These are phyloP conservation scores for Craterostigma plantagineum DNA, from an alignment of 257 asterid genomes.

Conservation along the genomic window DNA sequence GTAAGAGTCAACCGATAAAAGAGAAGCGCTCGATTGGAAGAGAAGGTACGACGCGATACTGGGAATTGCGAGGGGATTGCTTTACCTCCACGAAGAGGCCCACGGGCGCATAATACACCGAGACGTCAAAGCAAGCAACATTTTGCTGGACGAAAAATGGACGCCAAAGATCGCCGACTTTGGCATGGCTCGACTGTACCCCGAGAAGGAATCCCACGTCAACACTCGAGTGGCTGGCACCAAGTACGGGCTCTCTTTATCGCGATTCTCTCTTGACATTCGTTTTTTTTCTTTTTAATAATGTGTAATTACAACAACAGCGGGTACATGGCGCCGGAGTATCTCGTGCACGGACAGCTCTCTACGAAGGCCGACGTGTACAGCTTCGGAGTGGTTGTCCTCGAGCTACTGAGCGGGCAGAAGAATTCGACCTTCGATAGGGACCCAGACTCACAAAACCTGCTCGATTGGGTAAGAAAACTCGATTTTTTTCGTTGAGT, in stretches of 20 bases:
- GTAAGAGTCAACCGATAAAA: slow-evolving; percentile 36
- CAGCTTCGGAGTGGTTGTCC: slow-evolving; percentile 83
- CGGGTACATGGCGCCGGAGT: slow-evolving; percentile 99
- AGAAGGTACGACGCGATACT: slow-evolving; percentile 43
- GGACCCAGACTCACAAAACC: slow-evolving; percentile 46
- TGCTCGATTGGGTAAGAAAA: slow-evolving; percentile 28
- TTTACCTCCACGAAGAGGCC: slow-evolving; percentile 58
- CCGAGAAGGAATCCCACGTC: slow-evolving; percentile 64
- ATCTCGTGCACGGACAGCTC: slow-evolving; percentile 63
- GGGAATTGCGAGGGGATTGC: slow-evolving; percentile 1
- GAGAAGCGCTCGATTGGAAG: slow-evolving; percentile 54
- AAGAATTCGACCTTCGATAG: slow-evolving; percentile 52
- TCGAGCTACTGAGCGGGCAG: slow-evolving; percentile 87
- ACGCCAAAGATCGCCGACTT: slow-evolving; percentile 37
- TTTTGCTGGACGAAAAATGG: slow-evolving; percentile 5
- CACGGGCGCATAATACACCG: slow-evolving; percentile 69
- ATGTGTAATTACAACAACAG: slow-evolving; percentile 34
- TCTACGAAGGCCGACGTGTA: slow-evolving; percentile 72
- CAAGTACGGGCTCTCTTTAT: slow-evolving; percentile 26
- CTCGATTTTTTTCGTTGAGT: too few relatives aligned
- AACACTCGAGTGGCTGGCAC: slow-evolving; percentile 62
- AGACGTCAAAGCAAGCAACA: slow-evolving; percentile 71
- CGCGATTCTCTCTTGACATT: too few relatives aligned
- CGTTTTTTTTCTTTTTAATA: too few relatives aligned
- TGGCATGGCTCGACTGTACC: slow-evolving; percentile 25